phyloP scores from a whole-genome alignment of 306 rosid genomes.

The Fragaria ananassa region DNA sequence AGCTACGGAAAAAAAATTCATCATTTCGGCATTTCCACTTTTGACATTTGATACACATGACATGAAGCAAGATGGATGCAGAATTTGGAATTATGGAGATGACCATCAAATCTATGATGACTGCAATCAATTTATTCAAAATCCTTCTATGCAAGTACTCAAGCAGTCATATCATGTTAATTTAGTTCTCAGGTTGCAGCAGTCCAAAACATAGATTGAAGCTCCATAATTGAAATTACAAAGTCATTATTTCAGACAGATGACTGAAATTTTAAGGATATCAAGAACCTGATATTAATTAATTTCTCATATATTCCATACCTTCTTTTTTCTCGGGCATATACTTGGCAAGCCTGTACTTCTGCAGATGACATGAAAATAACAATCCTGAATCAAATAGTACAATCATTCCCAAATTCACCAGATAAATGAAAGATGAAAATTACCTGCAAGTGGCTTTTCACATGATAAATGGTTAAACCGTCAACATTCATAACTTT shows the following conservation, averaged over 20 bases:
- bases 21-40: background rate
- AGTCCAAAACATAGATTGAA: background rate
- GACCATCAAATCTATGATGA: background rate
- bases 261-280: background rate
- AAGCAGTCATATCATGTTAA: background rate
- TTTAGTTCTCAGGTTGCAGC: slow-evolving; percentile 2
- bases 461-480: slow-evolving; percentile 45
- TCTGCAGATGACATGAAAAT: slow-evolving; percentile 33
- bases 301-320: slow-evolving; percentile 12
- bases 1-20: background rate
- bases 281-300: background rate
- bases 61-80: background rate
- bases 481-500: slow-evolving; percentile 38
- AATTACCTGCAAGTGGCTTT: slow-evolving; percentile 47
- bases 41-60: background rate
- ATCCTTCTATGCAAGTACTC: background rate
- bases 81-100: background rate
- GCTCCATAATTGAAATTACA: background rate
- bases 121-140: background rate
- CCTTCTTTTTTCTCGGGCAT: slow-evolving; percentile 46
- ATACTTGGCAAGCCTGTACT: slow-evolving; percentile 45
- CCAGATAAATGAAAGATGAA: background rate
- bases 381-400: background rate
- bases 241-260: background rate
- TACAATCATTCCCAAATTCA: background rate